Base-by-base conservation (phyloP, 2,329 filamentous ascomycete genomes). In the Colletotrichum limetticola region DNA sequence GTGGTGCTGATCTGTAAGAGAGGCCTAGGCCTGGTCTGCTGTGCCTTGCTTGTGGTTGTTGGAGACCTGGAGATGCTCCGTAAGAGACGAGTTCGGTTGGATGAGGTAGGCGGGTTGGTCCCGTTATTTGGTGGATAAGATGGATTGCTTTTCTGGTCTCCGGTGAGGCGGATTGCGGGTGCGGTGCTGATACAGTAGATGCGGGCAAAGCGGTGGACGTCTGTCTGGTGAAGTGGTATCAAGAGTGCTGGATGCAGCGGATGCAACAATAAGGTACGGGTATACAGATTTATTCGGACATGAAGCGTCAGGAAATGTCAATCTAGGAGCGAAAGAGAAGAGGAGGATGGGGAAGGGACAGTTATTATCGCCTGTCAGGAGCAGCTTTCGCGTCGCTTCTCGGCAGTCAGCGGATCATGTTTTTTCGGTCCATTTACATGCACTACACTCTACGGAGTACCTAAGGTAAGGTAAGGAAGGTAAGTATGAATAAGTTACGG, bases 21-120 rank as follows among this genome's bases (percentile, higher is more conserved):
- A 60, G 59, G 70, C 53, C 53, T 26, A 64, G 53, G 55, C 59
- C 55, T 35, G 26, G 30, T 66, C 35, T 62, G 65, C 58, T 46
- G 69, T 68, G 59, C 53, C 68, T 59, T 68, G 65, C 35, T 42
- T 61, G 62, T 61, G 62, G 68, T 56, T 32, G 32, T 66, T 68
- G 64, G 55, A 53, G 46, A 55, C 55, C 42, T 49, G 42, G 42
- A 49, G 42, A 49, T 22, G 42, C 42, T 49, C 42, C 42, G 42
- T 49, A 49, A 49, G 42, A 49, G 35, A 22, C 5, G 16, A 24
- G 22, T 57, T 28, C 9, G 32, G 19, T n/a, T 57, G 62, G 52
- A 28, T 65, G 7, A 22, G 42, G 19, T 22, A 22, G 42, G 8
- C n/a, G 42, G 62, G 30, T 49, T 65, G 32, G 49, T 32, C 56